Evolutionary conservation across 768 basidiomycete species (phyloP), one percentile per base, ranked within the genome.

Genomic region (Gloeophyllum trabeum): DNA sequence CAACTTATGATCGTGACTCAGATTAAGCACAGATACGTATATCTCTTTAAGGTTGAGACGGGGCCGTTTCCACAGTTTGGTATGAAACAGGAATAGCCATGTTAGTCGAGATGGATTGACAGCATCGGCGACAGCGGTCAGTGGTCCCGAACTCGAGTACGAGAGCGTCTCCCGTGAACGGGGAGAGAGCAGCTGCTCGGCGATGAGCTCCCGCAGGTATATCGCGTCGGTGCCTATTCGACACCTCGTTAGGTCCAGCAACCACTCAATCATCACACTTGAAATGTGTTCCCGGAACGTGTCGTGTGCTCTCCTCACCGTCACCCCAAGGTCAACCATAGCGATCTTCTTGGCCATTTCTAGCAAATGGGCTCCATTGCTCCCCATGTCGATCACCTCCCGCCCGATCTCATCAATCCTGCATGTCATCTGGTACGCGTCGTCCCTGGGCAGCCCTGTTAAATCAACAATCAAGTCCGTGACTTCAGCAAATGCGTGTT

Each of bases 271-370:
- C 45, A 96, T 75, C 34, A 89, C 82, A 1, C 75, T 76, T 5
- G 75, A 79, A 26, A 90, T 71, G 57, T 91, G 81, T 55, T 98
- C 94, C 48, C 83, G 73, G 55, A 91, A 96, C 0, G 84, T 86
- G 53, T 94, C 90, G 53, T 81, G 79, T 4, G 87, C 83, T 32
- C 85, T 72, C 3, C 92, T 79, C 41, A 98, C 77, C 3, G 88
- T 92, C 28, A 96, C 86, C 12, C 85, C 90, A 2, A 98, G 67
- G 51, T 98, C 94, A 45, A 97, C 91, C 53, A 90, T 83, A 4
- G 79, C 65, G 46, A 97, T 79, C 41, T 74, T 69, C 46, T 79
- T 79, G 0, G 89, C 88, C 41, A 81, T 79, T 47, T 87, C 85
- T 19, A 93, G 71, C 25, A 94, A 67, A 22, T 64, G 62, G 5